Conservation (phyloP, 2,329 filamentous ascomycete genomes). For the Aphanocladium album region DNA sequence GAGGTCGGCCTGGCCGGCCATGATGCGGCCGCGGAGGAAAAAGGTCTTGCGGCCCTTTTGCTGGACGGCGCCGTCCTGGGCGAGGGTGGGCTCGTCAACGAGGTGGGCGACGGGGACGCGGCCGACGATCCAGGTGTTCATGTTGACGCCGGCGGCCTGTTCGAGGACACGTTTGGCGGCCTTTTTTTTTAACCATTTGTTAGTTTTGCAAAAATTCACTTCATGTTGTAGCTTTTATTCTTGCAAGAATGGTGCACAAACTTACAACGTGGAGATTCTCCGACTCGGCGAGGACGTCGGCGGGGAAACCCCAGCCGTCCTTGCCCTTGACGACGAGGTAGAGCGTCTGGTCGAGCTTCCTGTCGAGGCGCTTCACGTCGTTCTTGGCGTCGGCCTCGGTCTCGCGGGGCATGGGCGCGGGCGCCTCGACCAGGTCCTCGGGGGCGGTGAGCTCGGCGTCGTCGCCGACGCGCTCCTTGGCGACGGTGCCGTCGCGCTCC, state of each 20-base stretch:
- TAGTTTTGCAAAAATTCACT: background rate
- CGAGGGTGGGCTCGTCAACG: slow-evolving; percentile 48
- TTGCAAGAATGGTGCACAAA: slow-evolving; percentile 15
- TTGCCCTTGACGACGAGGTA: slow-evolving; percentile 79
- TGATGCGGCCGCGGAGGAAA: slow-evolving; percentile 93
- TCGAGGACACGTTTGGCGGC: slow-evolving; percentile 74
- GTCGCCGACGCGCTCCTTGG: slow-evolving; percentile 64
- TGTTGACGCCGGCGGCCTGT: slow-evolving; percentile 78
- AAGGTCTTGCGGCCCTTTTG: slow-evolving; percentile 75
- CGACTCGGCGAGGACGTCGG: slow-evolving; percentile 59
- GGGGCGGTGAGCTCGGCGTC: slow-evolving; percentile 54
- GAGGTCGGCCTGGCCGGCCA: slow-evolving; percentile 91
- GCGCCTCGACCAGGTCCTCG: slow-evolving; percentile 60
- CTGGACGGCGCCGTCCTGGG: slow-evolving; percentile 37
- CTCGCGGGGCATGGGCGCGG: slow-evolving; percentile 62
- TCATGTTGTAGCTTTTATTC: background rate
- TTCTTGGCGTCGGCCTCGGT: slow-evolving; percentile 74
- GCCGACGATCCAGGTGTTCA: slow-evolving; percentile 98
- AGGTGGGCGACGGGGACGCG: slow-evolving; percentile 83
- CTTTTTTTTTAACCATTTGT: slow-evolving; percentile 42
- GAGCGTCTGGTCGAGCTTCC: slow-evolving; percentile 72
- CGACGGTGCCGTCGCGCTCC: slow-evolving; percentile 66
- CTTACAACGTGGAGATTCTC: slow-evolving; percentile 82
- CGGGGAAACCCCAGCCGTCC: slow-evolving; percentile 80
- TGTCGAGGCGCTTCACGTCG: slow-evolving; percentile 74